Evolutionary conservation across 2,329 filamentous ascomycete species (phyloP).

Genomic region (Helicocarpus griseus): DNA sequence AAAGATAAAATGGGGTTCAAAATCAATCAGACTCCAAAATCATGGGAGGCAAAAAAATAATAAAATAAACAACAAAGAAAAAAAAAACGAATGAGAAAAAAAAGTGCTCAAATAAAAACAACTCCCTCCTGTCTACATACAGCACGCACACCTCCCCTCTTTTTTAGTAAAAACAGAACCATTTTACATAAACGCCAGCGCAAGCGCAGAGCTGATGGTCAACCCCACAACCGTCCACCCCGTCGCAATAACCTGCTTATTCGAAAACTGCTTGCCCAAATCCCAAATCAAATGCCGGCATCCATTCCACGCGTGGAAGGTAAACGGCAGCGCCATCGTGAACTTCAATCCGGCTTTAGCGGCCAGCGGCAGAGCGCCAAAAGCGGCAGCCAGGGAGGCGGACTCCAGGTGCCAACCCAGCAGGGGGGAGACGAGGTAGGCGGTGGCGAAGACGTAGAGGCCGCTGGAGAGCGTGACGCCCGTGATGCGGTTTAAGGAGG

Average conservation of each 20-base stretch:
- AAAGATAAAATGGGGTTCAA: background rate
- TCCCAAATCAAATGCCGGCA: conserved; percentile 65
- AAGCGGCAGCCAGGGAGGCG: conserved; percentile 52
- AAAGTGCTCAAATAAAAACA: background rate
- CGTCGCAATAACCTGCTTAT: conserved; percentile 54
- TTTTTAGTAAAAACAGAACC: too few relatives aligned
- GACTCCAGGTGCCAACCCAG: conserved; percentile 62
- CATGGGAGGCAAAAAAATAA: background rate
- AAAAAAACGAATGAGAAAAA: background rate
- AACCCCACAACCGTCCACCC: conserved; percentile 55
- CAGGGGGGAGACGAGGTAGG: conserved; percentile 71
- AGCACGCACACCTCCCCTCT: background rate
- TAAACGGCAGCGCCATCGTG: conserved; percentile 53
- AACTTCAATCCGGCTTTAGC: conserved; percentile 53
- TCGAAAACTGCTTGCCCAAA: conserved; percentile 51
- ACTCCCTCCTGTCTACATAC: background rate
- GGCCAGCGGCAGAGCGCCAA: conserved; percentile 51
- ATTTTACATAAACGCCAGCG: conserved; percentile 27
- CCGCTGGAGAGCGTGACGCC: conserved; percentile 60
- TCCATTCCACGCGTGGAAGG: conserved; percentile 60
- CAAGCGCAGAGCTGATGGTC: conserved; percentile 41
- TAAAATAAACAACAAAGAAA: background rate
- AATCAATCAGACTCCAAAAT: background rate
- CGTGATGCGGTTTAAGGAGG: conserved; percentile 74
- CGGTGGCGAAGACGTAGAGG: conserved; percentile 69